These are phyloP conservation scores for Daphne laureola DNA, from an alignment of 441 rosid species.

Conservation along the genomic window DNA sequence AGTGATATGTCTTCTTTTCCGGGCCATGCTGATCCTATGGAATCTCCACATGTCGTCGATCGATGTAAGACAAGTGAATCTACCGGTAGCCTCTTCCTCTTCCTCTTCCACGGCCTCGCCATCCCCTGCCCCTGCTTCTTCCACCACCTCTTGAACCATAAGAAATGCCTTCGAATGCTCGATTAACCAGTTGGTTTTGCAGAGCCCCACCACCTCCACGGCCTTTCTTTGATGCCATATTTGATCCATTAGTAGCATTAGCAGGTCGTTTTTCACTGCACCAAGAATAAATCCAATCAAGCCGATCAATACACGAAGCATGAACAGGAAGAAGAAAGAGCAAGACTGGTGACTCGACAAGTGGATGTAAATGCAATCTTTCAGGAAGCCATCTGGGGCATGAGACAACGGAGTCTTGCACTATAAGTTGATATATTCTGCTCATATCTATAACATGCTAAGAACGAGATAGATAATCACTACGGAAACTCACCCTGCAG, in stretches of 20 bases:
- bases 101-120: constrained; percentile 72
- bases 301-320: too few species aligned
- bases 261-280: constrained; percentile 75
- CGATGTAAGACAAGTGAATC: background rate
- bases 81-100: constrained; percentile 64
- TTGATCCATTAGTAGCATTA: constrained; percentile 49
- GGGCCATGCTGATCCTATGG: constrained; percentile 7
- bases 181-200: constrained; percentile 79
- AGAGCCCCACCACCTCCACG: constrained; percentile 67
- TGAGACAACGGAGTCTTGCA: too few species aligned
- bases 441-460: too few species aligned
- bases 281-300: background rate
- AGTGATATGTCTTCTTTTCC: constrained; percentile 8
- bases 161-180: constrained; percentile 86
- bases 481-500: constrained; percentile 40
- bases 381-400: too few species aligned
- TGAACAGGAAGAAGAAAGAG: background rate
- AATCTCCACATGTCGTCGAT: constrained; percentile 2
- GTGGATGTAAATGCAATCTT: too few species aligned
- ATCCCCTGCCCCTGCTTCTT: constrained; percentile 58
- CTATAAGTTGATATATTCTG: too few species aligned
- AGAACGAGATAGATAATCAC: constrained; percentile 5
- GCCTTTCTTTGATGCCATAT: constrained; percentile 45
- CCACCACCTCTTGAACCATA: constrained; percentile 53
- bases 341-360: too few species aligned